Percentiles rank a stretch among this genome's conserved stretches.
Conservation (phyloP, 306 rosid genomes). For the Glycine tomentella region DNA sequence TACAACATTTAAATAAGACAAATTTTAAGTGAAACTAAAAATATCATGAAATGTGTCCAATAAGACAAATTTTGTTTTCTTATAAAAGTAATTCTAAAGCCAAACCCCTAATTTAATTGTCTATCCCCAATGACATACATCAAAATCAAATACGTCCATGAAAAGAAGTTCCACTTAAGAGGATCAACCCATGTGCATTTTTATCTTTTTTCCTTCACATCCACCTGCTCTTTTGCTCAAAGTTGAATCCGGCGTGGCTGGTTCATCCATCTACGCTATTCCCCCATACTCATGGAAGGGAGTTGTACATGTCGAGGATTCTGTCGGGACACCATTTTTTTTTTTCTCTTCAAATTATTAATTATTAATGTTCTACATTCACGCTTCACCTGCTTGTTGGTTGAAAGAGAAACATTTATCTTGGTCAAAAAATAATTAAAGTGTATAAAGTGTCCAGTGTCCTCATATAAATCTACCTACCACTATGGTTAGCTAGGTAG, state of each 20-base stretch:
- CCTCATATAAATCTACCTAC: too few relatives aligned
- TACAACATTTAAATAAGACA: not conserved
- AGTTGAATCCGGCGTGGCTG: not conserved
- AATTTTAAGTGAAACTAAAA: not conserved
- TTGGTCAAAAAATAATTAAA: slow-evolving; percentile 18
- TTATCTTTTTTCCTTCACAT: not conserved
- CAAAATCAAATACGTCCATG: not conserved
- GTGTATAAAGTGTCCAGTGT: not conserved
- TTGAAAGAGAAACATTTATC: not conserved
- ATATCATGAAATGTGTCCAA: not conserved
- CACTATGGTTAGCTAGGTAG: not conserved
- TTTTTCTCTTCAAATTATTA: not conserved
- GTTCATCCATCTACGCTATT: slow-evolving; percentile 25
- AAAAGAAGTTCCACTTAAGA: slow-evolving; percentile 40
- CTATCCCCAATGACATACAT: not conserved
- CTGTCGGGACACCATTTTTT: slow-evolving; percentile 22
- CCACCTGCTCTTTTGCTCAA: slow-evolving; percentile 10
- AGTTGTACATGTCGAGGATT: slow-evolving; percentile 34
- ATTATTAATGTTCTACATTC: not conserved
- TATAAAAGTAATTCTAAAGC: not conserved
- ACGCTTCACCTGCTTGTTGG: slow-evolving; percentile 11
- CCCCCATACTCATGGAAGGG: slow-evolving; percentile 37
- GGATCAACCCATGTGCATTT: slow-evolving; percentile 46
- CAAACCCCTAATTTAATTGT: not conserved
- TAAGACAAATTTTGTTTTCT: not conserved